A percentile compares a stretch with the other conserved stretches of the same genome.
Conservation (phyloP, 768 basidiomycete species). For the Glaciozyma martinii region DNA sequence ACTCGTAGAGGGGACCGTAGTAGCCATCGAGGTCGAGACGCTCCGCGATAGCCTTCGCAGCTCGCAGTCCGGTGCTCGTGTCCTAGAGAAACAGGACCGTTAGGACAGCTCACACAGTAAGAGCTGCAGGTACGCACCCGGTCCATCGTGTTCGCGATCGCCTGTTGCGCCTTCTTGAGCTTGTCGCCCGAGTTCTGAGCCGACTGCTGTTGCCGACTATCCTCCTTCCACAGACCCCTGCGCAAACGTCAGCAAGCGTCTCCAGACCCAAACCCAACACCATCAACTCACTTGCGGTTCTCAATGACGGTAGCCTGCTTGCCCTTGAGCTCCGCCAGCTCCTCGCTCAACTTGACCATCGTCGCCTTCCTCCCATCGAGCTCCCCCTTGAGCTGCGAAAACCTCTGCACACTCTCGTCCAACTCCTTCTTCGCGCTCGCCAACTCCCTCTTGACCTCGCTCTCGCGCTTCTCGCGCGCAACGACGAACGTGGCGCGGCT, state of each 20-base stretch:
- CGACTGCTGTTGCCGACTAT: conserved; percentile 72
- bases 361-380: conserved; percentile 55
- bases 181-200: conserved; percentile 71
- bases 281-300: conserved; percentile 54
- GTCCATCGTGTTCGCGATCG: conserved; percentile 86
- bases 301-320: conserved; percentile 62
- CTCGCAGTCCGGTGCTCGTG: conserved; percentile 75
- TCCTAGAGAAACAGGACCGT: conserved; percentile 50
- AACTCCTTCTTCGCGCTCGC: conserved; percentile 52
- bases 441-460: conserved; percentile 37
- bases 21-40: conserved; percentile 69
- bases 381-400: conserved; percentile 51
- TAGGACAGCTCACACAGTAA: neutral
- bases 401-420: conserved; percentile 51
- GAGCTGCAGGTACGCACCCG: conserved; percentile 51
- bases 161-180: conserved; percentile 67
- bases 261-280: neutral
- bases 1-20: conserved; percentile 84
- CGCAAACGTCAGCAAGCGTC: neutral
- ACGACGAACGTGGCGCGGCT: conserved; percentile 53
- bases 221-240: conserved; percentile 83
- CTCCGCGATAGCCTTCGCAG: conserved; percentile 75
- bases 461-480: conserved; percentile 50
- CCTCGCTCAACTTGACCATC: conserved; percentile 48
- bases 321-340: conserved; percentile 55